A percentile compares a stretch with the other conserved stretches of the same genome.
Evolutionary conservation across 192 early-diverging fungal genomes (phyloP).

Genomic region (Spinellus fusiger): DNA sequence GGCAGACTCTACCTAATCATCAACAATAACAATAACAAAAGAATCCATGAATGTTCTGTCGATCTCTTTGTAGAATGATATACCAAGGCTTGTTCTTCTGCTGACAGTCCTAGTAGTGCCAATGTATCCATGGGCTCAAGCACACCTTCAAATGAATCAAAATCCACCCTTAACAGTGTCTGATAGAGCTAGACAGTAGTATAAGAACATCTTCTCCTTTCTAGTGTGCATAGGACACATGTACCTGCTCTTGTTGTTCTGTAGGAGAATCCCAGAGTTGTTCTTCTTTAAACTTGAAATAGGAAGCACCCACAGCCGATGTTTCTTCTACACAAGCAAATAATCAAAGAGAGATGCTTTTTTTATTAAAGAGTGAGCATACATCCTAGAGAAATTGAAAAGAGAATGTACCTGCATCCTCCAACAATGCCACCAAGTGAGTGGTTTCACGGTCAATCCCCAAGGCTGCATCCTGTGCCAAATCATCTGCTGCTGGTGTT

Average conservation of each 20-base stretch:
- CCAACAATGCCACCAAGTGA: constrained; percentile 22
- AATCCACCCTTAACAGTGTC: constrained; percentile 16
- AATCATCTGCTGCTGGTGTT: not conserved
- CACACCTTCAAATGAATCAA: constrained; percentile 8
- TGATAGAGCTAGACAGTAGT: constrained; percentile 5
- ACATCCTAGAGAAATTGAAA: not conserved
- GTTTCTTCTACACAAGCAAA: not conserved
- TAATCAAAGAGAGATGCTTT: not conserved
- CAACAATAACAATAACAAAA: not conserved
- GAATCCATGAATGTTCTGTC: not conserved
- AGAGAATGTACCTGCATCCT: constrained; percentile 17
- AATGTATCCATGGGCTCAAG: constrained; percentile 4
- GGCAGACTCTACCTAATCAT: constrained; percentile 2
- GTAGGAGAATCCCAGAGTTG: constrained; percentile 10
- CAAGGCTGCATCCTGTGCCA: constrained; percentile 22
- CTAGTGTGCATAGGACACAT: not conserved
- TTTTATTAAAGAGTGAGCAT: not conserved
- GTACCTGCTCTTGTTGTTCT: not conserved
- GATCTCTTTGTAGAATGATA: not conserved
- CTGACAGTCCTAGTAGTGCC: not conserved
- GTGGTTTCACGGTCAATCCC: constrained; percentile 34
- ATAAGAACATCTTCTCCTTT: not conserved
- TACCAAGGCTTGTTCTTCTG: constrained; percentile 13
- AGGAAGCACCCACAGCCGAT: constrained; percentile 1
- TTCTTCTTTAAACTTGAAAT: constrained; percentile 33